Base-by-base conservation (phyloP, 2,329 filamentous ascomycete species). In the Fusarium sororula region DNA sequence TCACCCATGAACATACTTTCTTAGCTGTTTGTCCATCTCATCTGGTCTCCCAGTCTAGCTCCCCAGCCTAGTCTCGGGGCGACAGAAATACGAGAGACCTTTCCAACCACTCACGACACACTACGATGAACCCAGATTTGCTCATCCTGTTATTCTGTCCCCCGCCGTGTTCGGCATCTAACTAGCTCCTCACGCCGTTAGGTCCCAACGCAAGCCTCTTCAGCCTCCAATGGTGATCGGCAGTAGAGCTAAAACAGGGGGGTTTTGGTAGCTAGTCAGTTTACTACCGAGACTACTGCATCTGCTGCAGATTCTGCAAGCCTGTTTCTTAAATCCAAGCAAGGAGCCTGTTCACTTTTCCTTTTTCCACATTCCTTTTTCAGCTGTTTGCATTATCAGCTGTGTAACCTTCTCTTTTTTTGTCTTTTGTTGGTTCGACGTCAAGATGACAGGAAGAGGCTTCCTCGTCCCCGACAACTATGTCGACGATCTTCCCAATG, bases 381-480 rank as follows among this genome's bases (percentile, higher is more conserved):
- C 39, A 30, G 35, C 24, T 45, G n/a, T 26, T 26, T 26, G 24
- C 24, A 26, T 26, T n/a, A n/a, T n/a, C n/a, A n/a, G n/a, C n/a
- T n/a, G n/a, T n/a, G n/a, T n/a, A n/a, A n/a, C n/a, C n/a, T n/a
- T n/a, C n/a, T n/a, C n/a, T n/a, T n/a, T n/a, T n/a, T n/a, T n/a
- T n/a, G n/a, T n/a, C n/a, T n/a, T n/a, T n/a, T n/a, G n/a, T n/a
- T n/a, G n/a, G n/a, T n/a, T n/a, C n/a, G n/a, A n/a, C 24, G 35
- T 57, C 72, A 66, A 68, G 17, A 78, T 78, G 74, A 57, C 56
- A 24, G 76, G 59, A 14, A 51, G 14, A 35, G 66, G 77, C 6
- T 79, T 78, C 28, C 66, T 79, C 8, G 70, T 79, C 22, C 77
- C 77, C 1, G 75, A 76, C 8, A 18, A 24, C 26, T 79, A 73